phyloP scores from a whole-genome alignment of 306 rosid species.

The Cicer judaicum region DNA sequence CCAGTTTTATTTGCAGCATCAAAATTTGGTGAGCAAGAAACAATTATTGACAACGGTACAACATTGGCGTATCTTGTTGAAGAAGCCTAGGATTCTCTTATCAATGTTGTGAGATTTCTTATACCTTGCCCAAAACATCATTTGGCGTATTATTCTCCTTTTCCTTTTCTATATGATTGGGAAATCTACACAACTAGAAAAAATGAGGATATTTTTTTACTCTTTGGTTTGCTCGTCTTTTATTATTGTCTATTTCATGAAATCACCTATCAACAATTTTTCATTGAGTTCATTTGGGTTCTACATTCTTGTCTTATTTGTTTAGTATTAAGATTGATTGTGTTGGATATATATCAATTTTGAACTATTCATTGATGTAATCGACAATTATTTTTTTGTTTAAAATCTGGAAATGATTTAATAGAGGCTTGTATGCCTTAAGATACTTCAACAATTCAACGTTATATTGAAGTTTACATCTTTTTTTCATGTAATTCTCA shows the following conservation, averaged over 20 bases:
- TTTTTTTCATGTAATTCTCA: too few species aligned
- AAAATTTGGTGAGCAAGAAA: conserved; percentile 66
- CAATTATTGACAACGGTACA: conserved; percentile 91
- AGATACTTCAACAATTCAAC: too few species aligned
- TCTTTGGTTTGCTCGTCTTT: too few species aligned
- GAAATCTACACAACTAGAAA: background rate
- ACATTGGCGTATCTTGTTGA: conserved; percentile 84
- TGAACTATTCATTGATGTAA: background rate
- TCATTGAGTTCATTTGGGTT: conserved; percentile 34
- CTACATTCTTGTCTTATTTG: conserved; percentile 28
- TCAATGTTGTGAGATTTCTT: conserved; percentile 70
- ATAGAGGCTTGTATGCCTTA: too few species aligned
- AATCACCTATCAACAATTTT: background rate
- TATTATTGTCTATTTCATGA: background rate
- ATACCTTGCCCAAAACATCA: background rate
- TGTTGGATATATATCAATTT: conserved; percentile 5
- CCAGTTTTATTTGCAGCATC: conserved; percentile 67
- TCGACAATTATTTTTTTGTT: too few species aligned
- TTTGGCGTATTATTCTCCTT: conserved; percentile 20
- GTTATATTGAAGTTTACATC: too few species aligned
- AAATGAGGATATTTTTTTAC: too few species aligned
- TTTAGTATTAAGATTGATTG: conserved; percentile 12
- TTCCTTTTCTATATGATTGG: conserved; percentile 25
- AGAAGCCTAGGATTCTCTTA: conserved; percentile 90
- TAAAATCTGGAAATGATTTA: too few species aligned